These are phyloP conservation scores for Incumbomyces lentus DNA, from an alignment of 2,329 filamentous ascomycete genomes.

Conservation along the genomic window DNA sequence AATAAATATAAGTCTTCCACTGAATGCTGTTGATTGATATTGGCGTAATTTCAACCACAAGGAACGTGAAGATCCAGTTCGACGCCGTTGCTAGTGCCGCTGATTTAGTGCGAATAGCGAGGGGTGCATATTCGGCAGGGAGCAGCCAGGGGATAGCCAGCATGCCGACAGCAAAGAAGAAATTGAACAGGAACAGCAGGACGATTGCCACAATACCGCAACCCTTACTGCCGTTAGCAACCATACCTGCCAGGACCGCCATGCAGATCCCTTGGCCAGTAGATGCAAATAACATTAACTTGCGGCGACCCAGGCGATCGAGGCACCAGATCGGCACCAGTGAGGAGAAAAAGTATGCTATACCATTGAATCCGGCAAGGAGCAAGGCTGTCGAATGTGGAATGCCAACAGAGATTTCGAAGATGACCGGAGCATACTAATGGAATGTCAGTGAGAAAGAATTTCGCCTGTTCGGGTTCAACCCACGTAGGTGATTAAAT, in stretches of 20 bases:
- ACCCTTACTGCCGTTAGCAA: slow-evolving; percentile 31
- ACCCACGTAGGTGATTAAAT: slow-evolving; percentile 38
- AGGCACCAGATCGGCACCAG: slow-evolving; percentile 40
- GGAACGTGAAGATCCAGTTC: slow-evolving; percentile 71
- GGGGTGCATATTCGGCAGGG: slow-evolving; percentile 50
- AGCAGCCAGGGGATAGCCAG: slow-evolving; percentile 53
- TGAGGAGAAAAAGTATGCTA: slow-evolving; percentile 43
- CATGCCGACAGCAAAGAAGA: slow-evolving; percentile 51
- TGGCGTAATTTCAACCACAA: slow-evolving; percentile 71
- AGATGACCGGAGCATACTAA: too few species aligned
- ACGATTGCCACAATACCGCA: slow-evolving; percentile 44
- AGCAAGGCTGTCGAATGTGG: too few species aligned
- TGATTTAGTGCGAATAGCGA: slow-evolving; percentile 23
- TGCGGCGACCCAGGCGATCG: slow-evolving; percentile 45
- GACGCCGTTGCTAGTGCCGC: slow-evolving; percentile 54
- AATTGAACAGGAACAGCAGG: slow-evolving; percentile 52
- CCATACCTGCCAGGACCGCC: slow-evolving; percentile 46
- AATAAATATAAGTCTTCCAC: slow-evolving; percentile 28
- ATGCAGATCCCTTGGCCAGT: slow-evolving; percentile 55
- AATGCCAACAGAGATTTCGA: too few species aligned
- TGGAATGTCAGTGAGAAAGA: too few species aligned
- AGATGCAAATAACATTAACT: slow-evolving; percentile 62
- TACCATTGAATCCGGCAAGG: slow-evolving; percentile 45
- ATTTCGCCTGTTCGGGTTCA: too few species aligned
- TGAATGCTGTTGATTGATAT: slow-evolving; percentile 25